Evolutionary conservation across 306 rosid species (phyloP).

Genomic region (Inga leiocalycina): DNA sequence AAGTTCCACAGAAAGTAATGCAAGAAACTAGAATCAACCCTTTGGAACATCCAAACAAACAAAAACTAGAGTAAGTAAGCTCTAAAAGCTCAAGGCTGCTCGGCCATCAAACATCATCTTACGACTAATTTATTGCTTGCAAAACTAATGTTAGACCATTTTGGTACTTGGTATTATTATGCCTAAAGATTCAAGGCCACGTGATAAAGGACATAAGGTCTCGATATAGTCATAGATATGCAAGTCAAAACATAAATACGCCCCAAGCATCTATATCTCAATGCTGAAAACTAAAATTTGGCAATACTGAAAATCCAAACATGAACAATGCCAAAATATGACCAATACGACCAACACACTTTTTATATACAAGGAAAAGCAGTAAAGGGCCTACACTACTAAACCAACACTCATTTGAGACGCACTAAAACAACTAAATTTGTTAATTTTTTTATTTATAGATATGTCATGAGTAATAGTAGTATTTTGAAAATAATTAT

Average conservation of each 20-base stretch:
- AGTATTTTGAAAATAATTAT: neutral
- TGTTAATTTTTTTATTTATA: neutral
- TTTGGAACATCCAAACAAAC: neutral
- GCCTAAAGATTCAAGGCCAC: neutral
- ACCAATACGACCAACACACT: neutral
- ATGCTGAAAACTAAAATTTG: neutral
- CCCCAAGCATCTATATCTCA: neutral
- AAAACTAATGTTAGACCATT: neutral
- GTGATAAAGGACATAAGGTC: neutral
- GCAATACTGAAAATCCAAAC: neutral
- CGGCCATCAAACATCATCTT: conserved; percentile 24
- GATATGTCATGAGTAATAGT: neutral
- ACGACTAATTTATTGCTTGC: neutral
- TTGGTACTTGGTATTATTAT: neutral
- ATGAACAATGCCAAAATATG: neutral
- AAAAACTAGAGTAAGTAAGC: neutral
- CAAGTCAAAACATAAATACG: neutral
- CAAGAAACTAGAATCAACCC: neutral
- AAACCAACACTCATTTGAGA: neutral
- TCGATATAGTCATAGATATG: neutral
- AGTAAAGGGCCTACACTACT: neutral
- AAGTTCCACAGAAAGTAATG: neutral
- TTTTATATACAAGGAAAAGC: too few relatives aligned
- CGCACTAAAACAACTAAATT: neutral
- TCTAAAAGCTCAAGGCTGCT: neutral